Conservation (phyloP, 441 rosid species). For the Corymbia calophylla region DNA sequence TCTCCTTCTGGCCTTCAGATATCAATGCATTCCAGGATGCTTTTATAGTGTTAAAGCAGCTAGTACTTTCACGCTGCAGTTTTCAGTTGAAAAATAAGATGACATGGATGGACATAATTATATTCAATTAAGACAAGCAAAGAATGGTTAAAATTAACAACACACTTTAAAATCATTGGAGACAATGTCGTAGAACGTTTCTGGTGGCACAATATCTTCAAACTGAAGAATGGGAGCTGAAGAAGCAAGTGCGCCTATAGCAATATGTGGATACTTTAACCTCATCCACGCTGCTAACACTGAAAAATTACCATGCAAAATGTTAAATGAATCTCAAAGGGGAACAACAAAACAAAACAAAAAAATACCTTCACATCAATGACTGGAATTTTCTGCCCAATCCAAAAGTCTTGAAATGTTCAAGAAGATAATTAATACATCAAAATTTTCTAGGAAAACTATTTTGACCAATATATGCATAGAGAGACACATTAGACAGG, state of each 20-base stretch:
- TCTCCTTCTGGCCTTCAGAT: neutral
- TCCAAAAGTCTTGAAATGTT: neutral
- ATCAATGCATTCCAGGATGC: neutral
- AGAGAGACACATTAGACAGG: neutral
- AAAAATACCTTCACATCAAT: neutral
- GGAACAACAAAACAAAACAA: neutral
- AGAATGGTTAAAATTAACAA: neutral
- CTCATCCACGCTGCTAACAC: slow-evolving; percentile 90
- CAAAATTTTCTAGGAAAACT: neutral
- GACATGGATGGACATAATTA: neutral
- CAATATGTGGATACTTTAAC: slow-evolving; percentile 66
- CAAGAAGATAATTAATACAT: neutral
- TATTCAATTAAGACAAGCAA: neutral
- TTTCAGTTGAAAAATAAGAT: neutral
- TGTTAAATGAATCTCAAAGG: neutral
- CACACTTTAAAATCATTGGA: slow-evolving; percentile 61
- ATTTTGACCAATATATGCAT: neutral
- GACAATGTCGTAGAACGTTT: slow-evolving; percentile 68
- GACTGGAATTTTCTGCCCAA: neutral
- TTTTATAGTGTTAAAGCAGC: neutral
- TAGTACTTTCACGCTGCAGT: neutral
- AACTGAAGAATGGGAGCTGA: slow-evolving; percentile 74
- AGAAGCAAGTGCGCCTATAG: slow-evolving; percentile 70
- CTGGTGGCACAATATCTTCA: slow-evolving; percentile 55
- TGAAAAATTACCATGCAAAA: neutral